Evolutionary conservation across 345 rosid genomes (phyloP).

Genomic region (Moricandia moricandioides): DNA sequence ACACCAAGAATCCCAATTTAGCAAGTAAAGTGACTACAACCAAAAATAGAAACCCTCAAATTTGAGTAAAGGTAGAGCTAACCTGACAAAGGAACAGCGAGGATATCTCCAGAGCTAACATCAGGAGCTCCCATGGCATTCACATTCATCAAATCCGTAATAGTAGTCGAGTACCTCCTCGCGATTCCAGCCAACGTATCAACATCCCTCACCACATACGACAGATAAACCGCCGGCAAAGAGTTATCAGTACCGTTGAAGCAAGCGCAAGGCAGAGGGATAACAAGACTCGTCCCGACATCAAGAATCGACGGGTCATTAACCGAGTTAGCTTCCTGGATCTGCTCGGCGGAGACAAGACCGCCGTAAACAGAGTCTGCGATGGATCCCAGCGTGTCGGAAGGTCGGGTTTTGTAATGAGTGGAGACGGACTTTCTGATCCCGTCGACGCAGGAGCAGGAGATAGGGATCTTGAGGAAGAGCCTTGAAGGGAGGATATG

Average conservation of each 20-base stretch:
- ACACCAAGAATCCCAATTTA: background rate
- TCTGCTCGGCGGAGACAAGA: constrained; percentile 88
- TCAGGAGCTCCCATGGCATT: constrained; percentile 91
- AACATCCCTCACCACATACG: constrained; percentile 70
- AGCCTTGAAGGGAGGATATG: constrained; percentile 83
- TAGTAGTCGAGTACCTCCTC: constrained; percentile 64
- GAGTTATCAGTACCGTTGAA: constrained; percentile 89
- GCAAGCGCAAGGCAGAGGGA: constrained; percentile 94
- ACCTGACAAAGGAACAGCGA: constrained; percentile 92
- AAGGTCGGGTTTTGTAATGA: constrained; percentile 83
- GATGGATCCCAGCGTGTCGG: constrained; percentile 64
- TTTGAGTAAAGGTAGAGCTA: background rate
- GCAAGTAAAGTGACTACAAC: background rate
- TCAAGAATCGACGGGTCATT: constrained; percentile 77
- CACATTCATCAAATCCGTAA: constrained; percentile 97
- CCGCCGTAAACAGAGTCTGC: constrained; percentile 73
- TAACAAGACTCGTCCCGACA: constrained; percentile 69
- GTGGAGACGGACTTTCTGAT: constrained; percentile 82
- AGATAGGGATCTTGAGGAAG: constrained; percentile 77
- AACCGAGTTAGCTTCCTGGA: constrained; percentile 81
- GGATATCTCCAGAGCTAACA: constrained; percentile 73
- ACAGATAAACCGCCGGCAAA: constrained; percentile 81
- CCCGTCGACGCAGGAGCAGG: constrained; percentile 88
- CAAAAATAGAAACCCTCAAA: constrained; percentile 10
- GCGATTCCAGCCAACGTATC: constrained; percentile 80